These are phyloP conservation scores for Dissophora globulifera DNA, from an alignment of 192 early-diverging fungal species.

Conservation along the genomic window DNA sequence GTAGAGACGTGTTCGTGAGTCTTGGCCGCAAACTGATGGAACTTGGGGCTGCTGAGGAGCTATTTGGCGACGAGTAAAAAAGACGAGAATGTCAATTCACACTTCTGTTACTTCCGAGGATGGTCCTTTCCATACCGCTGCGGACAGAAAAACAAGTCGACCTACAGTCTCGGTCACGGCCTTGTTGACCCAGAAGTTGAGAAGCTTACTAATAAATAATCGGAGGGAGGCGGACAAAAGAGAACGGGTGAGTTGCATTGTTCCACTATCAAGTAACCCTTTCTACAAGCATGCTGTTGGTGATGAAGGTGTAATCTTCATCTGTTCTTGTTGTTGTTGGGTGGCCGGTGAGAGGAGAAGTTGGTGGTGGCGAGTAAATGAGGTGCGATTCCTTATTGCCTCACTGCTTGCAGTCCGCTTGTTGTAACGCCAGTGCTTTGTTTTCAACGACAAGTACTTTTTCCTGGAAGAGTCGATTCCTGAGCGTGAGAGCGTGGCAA, in stretches of 20 bases:
- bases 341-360: background rate
- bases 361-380: too few relatives aligned
- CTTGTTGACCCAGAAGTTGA: slow-evolving; percentile 58
- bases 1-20: slow-evolving; percentile 48
- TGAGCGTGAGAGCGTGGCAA: too few relatives aligned
- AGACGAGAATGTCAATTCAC: background rate
- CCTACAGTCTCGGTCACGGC: slow-evolving; percentile 54
- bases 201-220: slow-evolving; percentile 53
- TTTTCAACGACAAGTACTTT: too few relatives aligned
- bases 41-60: slow-evolving; percentile 50
- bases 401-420: too few relatives aligned
- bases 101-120: background rate
- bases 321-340: background rate
- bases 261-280: too few relatives aligned
- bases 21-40: slow-evolving; percentile 49
- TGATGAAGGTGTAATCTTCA: too few relatives aligned
- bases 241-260: background rate
- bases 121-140: background rate
- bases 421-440: too few relatives aligned
- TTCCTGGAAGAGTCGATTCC: too few relatives aligned
- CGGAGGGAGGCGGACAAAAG: background rate
- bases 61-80: background rate
- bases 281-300: background rate
- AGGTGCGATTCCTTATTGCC: too few relatives aligned
- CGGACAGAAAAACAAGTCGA: background rate